Base-by-base conservation (phyloP, 2,329 filamentous ascomycete species). In the Juglanconis juglandina region DNA sequence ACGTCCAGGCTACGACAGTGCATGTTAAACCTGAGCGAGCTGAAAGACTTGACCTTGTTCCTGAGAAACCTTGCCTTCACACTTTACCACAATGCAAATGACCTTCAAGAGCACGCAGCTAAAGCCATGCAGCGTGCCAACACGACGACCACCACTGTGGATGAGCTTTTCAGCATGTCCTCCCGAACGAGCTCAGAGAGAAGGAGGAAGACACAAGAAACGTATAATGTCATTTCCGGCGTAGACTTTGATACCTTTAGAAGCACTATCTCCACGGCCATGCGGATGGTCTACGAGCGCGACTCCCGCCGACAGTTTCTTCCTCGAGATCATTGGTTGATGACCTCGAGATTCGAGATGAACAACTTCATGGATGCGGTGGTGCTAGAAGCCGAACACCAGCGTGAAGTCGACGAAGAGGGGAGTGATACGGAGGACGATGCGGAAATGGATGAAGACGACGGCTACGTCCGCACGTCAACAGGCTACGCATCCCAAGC, bases 11-110 rank as follows among this genome's bases (percentile, higher is more conserved):
- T 82, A 64, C 81, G 79, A 73, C 79, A 76, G 63, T 89, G 91
- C 71, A 87, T 90, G 49, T 79, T 98, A 5, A 84, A 86, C 1
- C 75, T 94, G 9, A 72, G 76, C 10, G 89, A 96, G 58, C 81
- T 98, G 3, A 87, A 88, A 64, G 78, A 83, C 3, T 81, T 99
- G 66, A 90, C 91, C 0, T 79, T 86, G 0, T 98, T 98, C 67
- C 78, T 99, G 35, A 97, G 97, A 70, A 95, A 96, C 64, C 79
- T 98, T 5, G 89, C 91, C 0, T 98, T 98, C 67, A 88, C 90
- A 0, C 80, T 97, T 54, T 94, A 96, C 72, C 96, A 94, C 79
- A 88, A 94, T 68, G 84, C 89, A 8, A 82, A 85, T 2, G 89
- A 94, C 5, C 73, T 85, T 5, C 58, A 56, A 14, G 33, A 49